A percentile compares a stretch with the other conserved stretches of the same genome.
Conservation (phyloP, 495 filamentous ascomycete species). For the Penicillium paxilli region DNA sequence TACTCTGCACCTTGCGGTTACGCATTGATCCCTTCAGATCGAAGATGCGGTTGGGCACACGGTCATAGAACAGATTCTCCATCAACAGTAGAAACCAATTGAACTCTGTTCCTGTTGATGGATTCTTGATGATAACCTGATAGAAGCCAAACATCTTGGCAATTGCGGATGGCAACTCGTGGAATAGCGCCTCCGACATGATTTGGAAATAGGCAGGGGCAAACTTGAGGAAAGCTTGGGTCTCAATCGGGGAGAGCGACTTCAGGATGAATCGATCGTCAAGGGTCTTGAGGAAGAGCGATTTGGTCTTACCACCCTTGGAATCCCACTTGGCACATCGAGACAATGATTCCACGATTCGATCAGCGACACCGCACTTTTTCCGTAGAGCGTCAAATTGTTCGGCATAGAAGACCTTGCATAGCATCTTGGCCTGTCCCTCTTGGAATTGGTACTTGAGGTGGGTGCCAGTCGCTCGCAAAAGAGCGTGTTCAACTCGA, state of each 20-base stretch:
- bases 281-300: slow-evolving; percentile 94
- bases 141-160: slow-evolving; percentile 99
- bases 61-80: slow-evolving; percentile 99
- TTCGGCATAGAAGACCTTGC: slow-evolving; percentile 97
- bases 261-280: slow-evolving; percentile 94
- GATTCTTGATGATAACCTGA: slow-evolving; percentile 94
- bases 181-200: slow-evolving; percentile 94
- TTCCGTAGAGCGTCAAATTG: slow-evolving; percentile 94
- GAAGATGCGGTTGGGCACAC: slow-evolving; percentile 87
- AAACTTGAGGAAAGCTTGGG: slow-evolving; percentile 89
- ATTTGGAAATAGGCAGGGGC: slow-evolving; percentile 96
- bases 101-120: slow-evolving; percentile 86
- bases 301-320: slow-evolving; percentile 97
- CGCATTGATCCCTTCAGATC: slow-evolving; percentile 98
- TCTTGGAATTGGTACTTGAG: slow-evolving; percentile 93
- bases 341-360: slow-evolving; percentile 92
- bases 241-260: slow-evolving; percentile 85
- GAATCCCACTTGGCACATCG: slow-evolving; percentile 98
- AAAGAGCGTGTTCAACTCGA: slow-evolving; percentile 68
- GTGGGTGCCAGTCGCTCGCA: slow-evolving; percentile 83
- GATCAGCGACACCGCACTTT: slow-evolving; percentile 89
- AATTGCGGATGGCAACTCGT: slow-evolving; percentile 94
- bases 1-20: slow-evolving; percentile 92
- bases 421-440: slow-evolving; percentile 88
- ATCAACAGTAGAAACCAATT: slow-evolving; percentile 93